phyloP scores from a whole-genome alignment of 2,329 filamentous ascomycete species.

The Cladorrhinum sp. region DNA sequence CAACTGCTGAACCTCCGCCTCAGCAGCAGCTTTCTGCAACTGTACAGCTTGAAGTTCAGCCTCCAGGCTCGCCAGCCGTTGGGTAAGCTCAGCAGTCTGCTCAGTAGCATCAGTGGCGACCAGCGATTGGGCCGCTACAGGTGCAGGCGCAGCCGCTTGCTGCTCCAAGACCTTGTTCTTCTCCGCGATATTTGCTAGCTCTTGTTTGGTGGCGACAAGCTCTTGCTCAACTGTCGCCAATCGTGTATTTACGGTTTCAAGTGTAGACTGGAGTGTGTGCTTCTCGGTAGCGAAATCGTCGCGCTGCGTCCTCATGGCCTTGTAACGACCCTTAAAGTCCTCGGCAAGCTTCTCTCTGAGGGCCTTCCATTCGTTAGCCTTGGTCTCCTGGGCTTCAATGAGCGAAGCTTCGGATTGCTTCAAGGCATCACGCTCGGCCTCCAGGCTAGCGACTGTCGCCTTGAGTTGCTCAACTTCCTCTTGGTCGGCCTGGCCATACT shows the following conservation, averaged over 20 bases:
- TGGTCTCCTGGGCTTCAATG: conserved; percentile 52
- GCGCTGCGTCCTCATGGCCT: conserved; percentile 52
- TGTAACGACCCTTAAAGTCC: conserved; percentile 60
- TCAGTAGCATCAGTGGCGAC: conserved; percentile 41
- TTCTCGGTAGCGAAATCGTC: conserved; percentile 51
- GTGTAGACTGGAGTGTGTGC: conserved; percentile 49
- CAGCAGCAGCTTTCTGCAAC: conserved; percentile 66
- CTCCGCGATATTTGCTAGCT: conserved; percentile 32
- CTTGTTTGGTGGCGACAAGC: conserved; percentile 48
- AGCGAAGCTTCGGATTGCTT: conserved; percentile 51
- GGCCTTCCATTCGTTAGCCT: conserved; percentile 53
- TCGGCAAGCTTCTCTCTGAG: conserved; percentile 53
- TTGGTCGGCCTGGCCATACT: conserved; percentile 93
- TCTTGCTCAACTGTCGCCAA: conserved; percentile 47
- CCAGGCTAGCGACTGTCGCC: conserved; percentile 64
- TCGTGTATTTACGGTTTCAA: conserved; percentile 44
- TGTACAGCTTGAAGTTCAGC: conserved; percentile 65
- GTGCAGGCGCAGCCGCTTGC: conserved; percentile 35
- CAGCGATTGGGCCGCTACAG: conserved; percentile 34
- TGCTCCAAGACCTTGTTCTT: conserved; percentile 46
- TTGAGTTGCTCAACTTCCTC: conserved; percentile 89
- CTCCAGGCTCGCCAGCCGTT: conserved; percentile 25
- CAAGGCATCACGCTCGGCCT: conserved; percentile 61
- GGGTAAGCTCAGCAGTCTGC: conserved; percentile 34
- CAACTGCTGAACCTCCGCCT: conserved; percentile 57